Evolutionary conservation across 2,329 filamentous ascomycete genomes (phyloP).

Genomic region (Albifimbria verrucaria): DNA sequence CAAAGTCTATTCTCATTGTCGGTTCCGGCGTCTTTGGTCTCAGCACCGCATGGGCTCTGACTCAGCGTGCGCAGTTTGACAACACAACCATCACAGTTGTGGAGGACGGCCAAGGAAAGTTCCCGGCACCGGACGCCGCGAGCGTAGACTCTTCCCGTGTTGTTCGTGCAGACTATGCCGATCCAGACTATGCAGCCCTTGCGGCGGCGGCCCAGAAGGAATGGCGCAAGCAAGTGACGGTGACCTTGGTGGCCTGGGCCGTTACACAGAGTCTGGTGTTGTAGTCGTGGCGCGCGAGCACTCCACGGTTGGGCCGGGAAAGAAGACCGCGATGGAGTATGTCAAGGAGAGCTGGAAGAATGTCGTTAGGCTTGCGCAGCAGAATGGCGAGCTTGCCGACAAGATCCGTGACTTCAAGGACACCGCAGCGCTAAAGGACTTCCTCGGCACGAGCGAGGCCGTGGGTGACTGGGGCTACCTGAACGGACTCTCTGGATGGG

Average conservation of each 20-base stretch:
- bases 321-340: constrained; percentile 53
- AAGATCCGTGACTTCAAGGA: constrained; percentile 44
- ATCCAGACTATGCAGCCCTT: constrained; percentile 71
- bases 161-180: constrained; percentile 74
- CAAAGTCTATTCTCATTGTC: constrained; percentile 60
- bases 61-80: constrained; percentile 55
- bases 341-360: constrained; percentile 60
- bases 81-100: constrained; percentile 55
- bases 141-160: constrained; percentile 64
- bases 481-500: constrained; percentile 76
- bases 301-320: constrained; percentile 20
- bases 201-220: constrained; percentile 65
- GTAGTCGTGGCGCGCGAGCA: constrained; percentile 57
- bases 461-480: constrained; percentile 63
- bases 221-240: constrained; percentile 60
- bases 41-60: constrained; percentile 63
- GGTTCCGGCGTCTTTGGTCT: constrained; percentile 66
- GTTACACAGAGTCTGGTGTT: constrained; percentile 70
- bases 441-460: constrained; percentile 31
- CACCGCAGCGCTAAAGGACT: constrained; percentile 44
- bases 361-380: constrained; percentile 45
- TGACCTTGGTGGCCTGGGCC: constrained; percentile 57
- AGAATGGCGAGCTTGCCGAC: constrained; percentile 32
- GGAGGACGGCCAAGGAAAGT: constrained; percentile 53
- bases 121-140: constrained; percentile 57